Evolutionary conservation across 371 early-diverging fungal species (phyloP).

Genomic region (Mortierella sp.): DNA sequence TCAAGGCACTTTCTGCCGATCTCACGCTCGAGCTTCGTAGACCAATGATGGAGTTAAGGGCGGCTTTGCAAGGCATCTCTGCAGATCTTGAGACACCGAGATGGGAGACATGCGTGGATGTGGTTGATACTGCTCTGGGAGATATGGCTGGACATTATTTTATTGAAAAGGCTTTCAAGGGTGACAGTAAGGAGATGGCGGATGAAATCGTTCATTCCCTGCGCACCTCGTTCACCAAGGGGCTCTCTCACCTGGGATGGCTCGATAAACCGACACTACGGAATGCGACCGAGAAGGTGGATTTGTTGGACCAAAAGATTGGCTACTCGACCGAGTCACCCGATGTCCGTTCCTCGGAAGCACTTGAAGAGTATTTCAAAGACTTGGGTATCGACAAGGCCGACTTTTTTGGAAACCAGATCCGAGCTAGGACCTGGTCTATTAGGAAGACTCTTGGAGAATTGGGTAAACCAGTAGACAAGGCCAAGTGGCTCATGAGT

Average conservation of each 20-base stretch:
- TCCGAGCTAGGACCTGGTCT: conserved; percentile 54
- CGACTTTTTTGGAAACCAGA: conserved; percentile 63
- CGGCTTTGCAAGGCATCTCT: conserved; percentile 37
- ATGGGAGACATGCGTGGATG: conserved; percentile 53
- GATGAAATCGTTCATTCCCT: conserved; percentile 61
- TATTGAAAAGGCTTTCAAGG: conserved; percentile 42
- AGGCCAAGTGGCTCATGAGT: conserved; percentile 66
- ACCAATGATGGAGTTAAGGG: conserved; percentile 37
- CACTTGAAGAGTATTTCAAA: conserved; percentile 63
- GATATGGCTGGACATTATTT: conserved; percentile 52
- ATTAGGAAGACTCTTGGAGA: conserved; percentile 20
- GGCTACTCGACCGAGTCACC: conserved; percentile 67
- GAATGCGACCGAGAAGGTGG: conserved; percentile 67
- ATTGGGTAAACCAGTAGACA: conserved; percentile 62
- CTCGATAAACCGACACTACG: conserved; percentile 64
- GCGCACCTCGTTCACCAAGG: conserved; percentile 56
- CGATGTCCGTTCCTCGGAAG: conserved; percentile 60
- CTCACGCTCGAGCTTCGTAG: conserved; percentile 58
- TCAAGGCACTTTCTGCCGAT: conserved; percentile 44
- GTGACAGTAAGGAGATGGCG: conserved; percentile 59
- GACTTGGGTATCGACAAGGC: conserved; percentile 47
- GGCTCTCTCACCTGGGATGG: conserved; percentile 64
- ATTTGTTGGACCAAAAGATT: conserved; percentile 61
- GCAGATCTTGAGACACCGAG: conserved; percentile 39
- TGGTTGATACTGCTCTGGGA: conserved; percentile 28